Evolutionary conservation across 1,284 basidiomycete genomes (phyloP), one percentile per base, ranked within the genome.

Genomic region (Austroboletus rostrupii): DNA sequence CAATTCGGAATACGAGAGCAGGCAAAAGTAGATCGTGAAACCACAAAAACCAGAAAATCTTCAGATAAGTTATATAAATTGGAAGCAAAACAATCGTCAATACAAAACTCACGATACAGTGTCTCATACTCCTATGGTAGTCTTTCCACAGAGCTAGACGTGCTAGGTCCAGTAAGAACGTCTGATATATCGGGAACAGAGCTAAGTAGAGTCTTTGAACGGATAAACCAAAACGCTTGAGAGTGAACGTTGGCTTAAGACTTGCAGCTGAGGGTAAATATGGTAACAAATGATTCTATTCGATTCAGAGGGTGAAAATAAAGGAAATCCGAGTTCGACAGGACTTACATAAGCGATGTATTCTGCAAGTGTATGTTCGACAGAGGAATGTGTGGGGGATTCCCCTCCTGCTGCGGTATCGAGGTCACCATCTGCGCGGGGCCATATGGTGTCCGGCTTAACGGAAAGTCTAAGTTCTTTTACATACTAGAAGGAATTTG

Each of bases 31-130:
- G 58, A 55, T 84, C 73, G 47, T 77, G 59, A 59, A 77, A 78
- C 85, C 85, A 87, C 17, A 85, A 60, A 21, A 74, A 60, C 85
- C 85, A 87, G 54, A 77, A 87, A 3, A 72, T 53, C 84, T 85
- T 52, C 28, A 36, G 29, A 37, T 47, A n/a, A n/a, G n/a, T n/a
- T n/a, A 55, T 12, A 5, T 65, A 17, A 62, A 48, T 45, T 38
- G 33, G 14, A 14, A 16, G 23, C 48, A 29, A 20, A n/a, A 37
- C 28, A 42, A 20, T 37, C 33, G 1, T 46, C 20, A 6, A 17
- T 44, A 48, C 19, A 21, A 28, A 38, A 73, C 81, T 53, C 57
- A 85, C 83, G 28, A 62, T 48, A 54, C 84, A 87, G 50, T 74
- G 75, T 8, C 66, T 49, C 5, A 71, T 57, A 54, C 84, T 86